Evolutionary conservation across 495 filamentous ascomycete genomes (phyloP).

Genomic region (Tuber borchii): DNA sequence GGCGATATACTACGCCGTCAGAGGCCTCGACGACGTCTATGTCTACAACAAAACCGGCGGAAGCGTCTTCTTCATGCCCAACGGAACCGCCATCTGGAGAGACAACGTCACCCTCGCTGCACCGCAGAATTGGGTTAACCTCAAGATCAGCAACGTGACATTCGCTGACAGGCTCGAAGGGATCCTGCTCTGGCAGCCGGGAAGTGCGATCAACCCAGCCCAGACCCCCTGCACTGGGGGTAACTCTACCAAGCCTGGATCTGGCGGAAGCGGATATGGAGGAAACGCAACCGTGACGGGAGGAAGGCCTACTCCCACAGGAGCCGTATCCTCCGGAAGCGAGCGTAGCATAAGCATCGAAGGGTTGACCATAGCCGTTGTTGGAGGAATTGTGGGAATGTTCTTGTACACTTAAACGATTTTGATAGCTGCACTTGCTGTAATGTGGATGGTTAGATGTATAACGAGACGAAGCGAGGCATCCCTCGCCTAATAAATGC

Average conservation of each 20-base stretch:
- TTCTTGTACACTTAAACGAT: neutral
- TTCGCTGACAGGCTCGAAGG: slow-evolving; percentile 37
- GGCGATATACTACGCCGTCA: slow-evolving; percentile 41
- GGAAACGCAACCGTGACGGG: neutral
- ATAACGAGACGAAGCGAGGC: neutral
- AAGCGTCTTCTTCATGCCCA: slow-evolving; percentile 32
- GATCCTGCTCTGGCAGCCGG: slow-evolving; percentile 40
- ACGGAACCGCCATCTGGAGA: slow-evolving; percentile 35
- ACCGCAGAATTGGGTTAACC: slow-evolving; percentile 39
- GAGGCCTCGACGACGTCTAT: slow-evolving; percentile 41
- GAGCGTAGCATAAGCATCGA: neutral
- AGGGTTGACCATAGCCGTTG: neutral
- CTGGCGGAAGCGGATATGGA: neutral
- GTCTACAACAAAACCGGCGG: slow-evolving; percentile 37
- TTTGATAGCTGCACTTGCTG: neutral
- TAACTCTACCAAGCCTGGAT: slow-evolving; percentile 1
- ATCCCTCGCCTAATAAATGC: neutral
- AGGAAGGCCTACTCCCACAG: neutral
- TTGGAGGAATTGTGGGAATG: neutral
- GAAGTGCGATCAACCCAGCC: slow-evolving; percentile 4
- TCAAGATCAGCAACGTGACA: slow-evolving; percentile 33
- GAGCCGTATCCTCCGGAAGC: neutral
- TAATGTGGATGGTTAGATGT: neutral
- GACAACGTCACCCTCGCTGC: slow-evolving; percentile 13
- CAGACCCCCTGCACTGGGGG: neutral